A percentile compares a stretch with the other conserved stretches of the same genome.
These are phyloP conservation scores for Phoenix dactylifera DNA, from an alignment of 176 grass and related monocot genomes.

Conservation along the genomic window DNA sequence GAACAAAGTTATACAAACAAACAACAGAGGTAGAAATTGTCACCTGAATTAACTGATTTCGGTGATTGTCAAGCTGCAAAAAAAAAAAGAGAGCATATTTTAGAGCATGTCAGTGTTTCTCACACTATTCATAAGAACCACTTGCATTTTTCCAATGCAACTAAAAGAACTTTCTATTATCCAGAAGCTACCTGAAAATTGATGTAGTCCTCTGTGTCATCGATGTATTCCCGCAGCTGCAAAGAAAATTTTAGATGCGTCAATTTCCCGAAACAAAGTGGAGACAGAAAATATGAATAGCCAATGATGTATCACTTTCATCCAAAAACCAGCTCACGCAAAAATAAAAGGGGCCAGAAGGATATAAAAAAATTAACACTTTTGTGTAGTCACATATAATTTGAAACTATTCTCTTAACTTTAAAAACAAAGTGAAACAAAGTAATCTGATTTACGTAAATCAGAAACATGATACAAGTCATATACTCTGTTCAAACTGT, in stretches of 20 bases:
- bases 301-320: too few relatives aligned
- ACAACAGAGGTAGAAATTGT: neutral
- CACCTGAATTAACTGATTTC: slow-evolving; percentile 26
- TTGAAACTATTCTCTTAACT: too few relatives aligned
- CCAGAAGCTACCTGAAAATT: slow-evolving; percentile 14
- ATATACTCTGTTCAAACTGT: too few relatives aligned
- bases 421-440: too few relatives aligned
- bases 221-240: slow-evolving; percentile 18
- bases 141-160: neutral
- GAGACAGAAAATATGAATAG: neutral
- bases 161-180: neutral
- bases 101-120: neutral
- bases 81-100: neutral
- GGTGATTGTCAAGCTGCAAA: slow-evolving; percentile 22
- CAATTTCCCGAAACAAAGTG: neutral
- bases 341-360: too few relatives aligned
- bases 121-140: neutral
- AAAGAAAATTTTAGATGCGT: neutral
- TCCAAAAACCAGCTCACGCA: too few relatives aligned
- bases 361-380: too few relatives aligned
- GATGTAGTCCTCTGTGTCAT: slow-evolving; percentile 26
- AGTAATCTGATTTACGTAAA: too few relatives aligned
- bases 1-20: too few relatives aligned
- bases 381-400: too few relatives aligned
- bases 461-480: too few relatives aligned